Evolutionary conservation across 208 protist genomes (phyloP).

Genomic region (Trypanosoma cruzi): DNA sequence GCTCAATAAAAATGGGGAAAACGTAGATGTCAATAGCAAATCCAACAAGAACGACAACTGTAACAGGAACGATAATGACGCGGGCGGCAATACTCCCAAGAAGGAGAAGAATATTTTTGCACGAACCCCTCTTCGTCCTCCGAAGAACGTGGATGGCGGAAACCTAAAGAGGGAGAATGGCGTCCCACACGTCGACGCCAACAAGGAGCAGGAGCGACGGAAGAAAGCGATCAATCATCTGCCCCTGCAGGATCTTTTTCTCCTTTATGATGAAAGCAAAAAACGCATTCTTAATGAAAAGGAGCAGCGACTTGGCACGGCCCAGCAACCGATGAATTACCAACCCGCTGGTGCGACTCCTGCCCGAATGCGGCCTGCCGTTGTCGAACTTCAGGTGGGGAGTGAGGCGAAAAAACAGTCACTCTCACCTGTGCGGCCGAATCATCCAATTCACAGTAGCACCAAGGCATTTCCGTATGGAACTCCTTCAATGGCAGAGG

Average conservation of each 20-base stretch:
- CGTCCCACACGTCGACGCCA: neutral
- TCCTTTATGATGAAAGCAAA: constrained; percentile 56
- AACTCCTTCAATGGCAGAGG: neutral
- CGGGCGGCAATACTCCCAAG: neutral
- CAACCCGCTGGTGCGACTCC: neutral
- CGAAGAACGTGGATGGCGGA: neutral
- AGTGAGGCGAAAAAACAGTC: neutral
- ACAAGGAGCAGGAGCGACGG: neutral
- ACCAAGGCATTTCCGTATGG: neutral
- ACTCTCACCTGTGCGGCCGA: neutral
- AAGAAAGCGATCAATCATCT: neutral
- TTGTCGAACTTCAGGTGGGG: neutral
- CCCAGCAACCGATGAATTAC: constrained; percentile 13
- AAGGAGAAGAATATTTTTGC: neutral
- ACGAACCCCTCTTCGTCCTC: neutral
- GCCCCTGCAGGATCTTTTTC: constrained; percentile 44
- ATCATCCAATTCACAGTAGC: neutral
- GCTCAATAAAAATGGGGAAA: neutral
- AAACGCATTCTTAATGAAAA: constrained; percentile 30
- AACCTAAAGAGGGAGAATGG: neutral
- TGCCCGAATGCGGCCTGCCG: neutral
- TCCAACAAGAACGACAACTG: constrained; percentile 1
- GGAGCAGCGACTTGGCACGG: neutral
- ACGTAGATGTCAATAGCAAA: constrained; percentile 1
- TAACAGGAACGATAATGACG: neutral